phyloP scores from a whole-genome alignment of 2,329 filamentous ascomycete species.

The Hymenoscyphus occultus region DNA sequence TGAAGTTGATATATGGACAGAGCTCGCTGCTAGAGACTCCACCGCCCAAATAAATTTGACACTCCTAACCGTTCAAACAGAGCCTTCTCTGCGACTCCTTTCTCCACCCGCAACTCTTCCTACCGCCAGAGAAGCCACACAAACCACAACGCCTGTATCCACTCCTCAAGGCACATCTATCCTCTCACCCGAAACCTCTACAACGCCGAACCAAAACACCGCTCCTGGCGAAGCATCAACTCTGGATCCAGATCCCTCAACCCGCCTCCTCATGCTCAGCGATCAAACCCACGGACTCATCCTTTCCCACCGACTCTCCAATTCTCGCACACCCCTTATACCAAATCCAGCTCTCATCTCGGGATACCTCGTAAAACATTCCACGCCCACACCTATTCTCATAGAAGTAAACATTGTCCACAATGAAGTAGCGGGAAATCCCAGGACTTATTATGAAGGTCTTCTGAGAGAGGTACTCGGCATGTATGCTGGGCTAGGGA shows the following conservation, averaged over 20 bases:
- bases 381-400: conserved; percentile 56
- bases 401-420: conserved; percentile 67
- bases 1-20: conserved; percentile 60
- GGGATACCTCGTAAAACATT: conserved; percentile 62
- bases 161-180: conserved; percentile 56
- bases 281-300: conserved; percentile 77
- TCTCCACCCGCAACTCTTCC: conserved; percentile 51
- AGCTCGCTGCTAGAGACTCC: conserved; percentile 50
- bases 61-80: conserved; percentile 62
- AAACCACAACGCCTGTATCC: conserved; percentile 58
- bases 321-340: conserved; percentile 53
- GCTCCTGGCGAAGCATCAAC: conserved; percentile 34
- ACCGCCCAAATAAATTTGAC: conserved; percentile 52
- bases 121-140: conserved; percentile 43
- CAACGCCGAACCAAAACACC: conserved; percentile 25
- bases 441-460: conserved; percentile 50
- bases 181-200: conserved; percentile 56
- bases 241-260: conserved; percentile 57
- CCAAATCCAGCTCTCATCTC: conserved; percentile 57
- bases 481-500: conserved; percentile 65
- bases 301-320: conserved; percentile 63
- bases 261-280: conserved; percentile 66
- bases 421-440: conserved; percentile 39
- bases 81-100: conserved; percentile 61
- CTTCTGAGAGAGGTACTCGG: conserved; percentile 68